Evolutionary conservation across 768 basidiomycete genomes (phyloP).

Genomic region (Russula emetica): DNA sequence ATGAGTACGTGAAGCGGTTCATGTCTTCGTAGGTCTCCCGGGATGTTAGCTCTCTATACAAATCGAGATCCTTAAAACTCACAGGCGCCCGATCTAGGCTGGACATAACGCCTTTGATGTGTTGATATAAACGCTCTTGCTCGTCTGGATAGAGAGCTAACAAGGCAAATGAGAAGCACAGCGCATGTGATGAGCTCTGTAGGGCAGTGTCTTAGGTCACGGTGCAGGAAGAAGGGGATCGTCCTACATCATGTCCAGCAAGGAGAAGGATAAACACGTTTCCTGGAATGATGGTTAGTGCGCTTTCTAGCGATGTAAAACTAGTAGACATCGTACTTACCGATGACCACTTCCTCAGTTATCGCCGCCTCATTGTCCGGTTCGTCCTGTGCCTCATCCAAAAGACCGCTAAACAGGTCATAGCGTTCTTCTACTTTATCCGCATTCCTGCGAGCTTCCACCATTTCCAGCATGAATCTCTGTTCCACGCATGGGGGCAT

Average conservation of each 20-base stretch:
- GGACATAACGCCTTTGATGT: slow-evolving; percentile 35
- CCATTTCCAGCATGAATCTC: slow-evolving; percentile 34
- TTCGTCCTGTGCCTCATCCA: slow-evolving; percentile 28
- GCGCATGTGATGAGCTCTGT: slow-evolving; percentile 39
- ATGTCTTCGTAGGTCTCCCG: slow-evolving; percentile 31
- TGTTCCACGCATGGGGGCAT: neutral
- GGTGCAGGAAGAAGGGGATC: neutral
- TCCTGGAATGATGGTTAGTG: slow-evolving; percentile 4
- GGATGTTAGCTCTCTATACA: neutral
- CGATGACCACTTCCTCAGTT: slow-evolving; percentile 28
- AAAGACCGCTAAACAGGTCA: slow-evolving; percentile 32
- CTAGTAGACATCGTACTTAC: slow-evolving; percentile 4
- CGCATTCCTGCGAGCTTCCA: slow-evolving; percentile 20
- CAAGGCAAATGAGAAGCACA: slow-evolving; percentile 40
- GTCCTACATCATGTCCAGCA: slow-evolving; percentile 34
- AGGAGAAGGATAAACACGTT: slow-evolving; percentile 36
- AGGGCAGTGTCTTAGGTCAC: neutral
- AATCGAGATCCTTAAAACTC: neutral
- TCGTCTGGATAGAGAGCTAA: slow-evolving; percentile 42
- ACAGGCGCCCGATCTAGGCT: slow-evolving; percentile 22
- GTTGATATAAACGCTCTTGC: slow-evolving; percentile 40
- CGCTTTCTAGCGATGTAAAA: too few relatives aligned
- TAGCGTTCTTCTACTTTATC: slow-evolving; percentile 27
- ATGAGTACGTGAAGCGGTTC: slow-evolving; percentile 21
- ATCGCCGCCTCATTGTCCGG: slow-evolving; percentile 23